These are phyloP conservation scores for Hygrocybe coccinea DNA, from an alignment of 768 basidiomycete genomes.

Conservation along the genomic window DNA sequence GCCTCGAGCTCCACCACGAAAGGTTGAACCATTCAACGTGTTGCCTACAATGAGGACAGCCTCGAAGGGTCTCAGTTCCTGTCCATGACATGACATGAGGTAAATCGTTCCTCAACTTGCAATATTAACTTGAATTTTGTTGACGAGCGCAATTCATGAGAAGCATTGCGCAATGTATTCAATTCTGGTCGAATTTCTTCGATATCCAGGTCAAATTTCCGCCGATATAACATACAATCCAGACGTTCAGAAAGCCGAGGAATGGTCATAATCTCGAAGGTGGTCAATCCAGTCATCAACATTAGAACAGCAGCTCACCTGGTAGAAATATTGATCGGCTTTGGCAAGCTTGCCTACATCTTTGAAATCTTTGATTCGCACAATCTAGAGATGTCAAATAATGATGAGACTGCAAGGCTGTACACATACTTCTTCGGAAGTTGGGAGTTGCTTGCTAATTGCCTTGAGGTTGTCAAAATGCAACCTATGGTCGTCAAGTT, in stretches of 20 bases:
- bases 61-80: constrained; percentile 30
- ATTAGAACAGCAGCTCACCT: constrained; percentile 43
- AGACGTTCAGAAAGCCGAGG: constrained; percentile 70
- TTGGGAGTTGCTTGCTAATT: constrained; percentile 72
- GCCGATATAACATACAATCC: constrained; percentile 79
- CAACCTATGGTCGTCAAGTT: constrained; percentile 63
- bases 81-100: not conserved
- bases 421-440: constrained; percentile 65
- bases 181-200: constrained; percentile 83
- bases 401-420: not conserved
- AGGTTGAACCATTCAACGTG: constrained; percentile 72
- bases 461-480: constrained; percentile 72
- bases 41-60: constrained; percentile 77
- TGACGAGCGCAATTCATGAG: constrained; percentile 61
- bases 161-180: constrained; percentile 64
- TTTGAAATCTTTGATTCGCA: constrained; percentile 62
- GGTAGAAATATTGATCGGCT: constrained; percentile 77
- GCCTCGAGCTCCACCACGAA: constrained; percentile 78
- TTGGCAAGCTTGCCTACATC: constrained; percentile 72
- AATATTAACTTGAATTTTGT: constrained; percentile 63
- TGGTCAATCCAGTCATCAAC: constrained; percentile 6
- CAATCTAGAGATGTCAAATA: constrained; percentile 38
- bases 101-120: constrained; percentile 40
- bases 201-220: constrained; percentile 75
- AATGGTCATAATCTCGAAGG: constrained; percentile 63